phyloP scores from a whole-genome alignment of 345 rosid genomes.

The Eucalyptus globulus region DNA sequence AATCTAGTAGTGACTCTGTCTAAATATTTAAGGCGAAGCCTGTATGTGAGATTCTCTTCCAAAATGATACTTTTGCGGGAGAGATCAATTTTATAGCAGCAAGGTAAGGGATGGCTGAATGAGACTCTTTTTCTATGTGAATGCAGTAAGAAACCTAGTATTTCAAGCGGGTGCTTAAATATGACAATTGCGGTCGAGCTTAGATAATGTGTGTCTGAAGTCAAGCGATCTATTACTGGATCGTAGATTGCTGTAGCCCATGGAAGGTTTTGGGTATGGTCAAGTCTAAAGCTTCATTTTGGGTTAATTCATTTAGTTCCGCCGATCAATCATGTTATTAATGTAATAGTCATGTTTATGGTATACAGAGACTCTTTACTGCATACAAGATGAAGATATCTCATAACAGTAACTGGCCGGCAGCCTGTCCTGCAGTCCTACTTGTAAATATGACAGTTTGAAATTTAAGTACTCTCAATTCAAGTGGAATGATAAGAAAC shows the following conservation, averaged over 20 bases:
- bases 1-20: not conserved
- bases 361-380: not conserved
- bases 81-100: not conserved
- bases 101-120: not conserved
- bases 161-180: not conserved
- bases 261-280: not conserved
- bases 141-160: not conserved
- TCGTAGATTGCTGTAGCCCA: not conserved
- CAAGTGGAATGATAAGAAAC: not conserved
- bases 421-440: not conserved
- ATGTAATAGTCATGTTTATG: not conserved
- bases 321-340: not conserved
- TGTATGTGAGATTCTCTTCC: not conserved
- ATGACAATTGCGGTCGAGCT: not conserved
- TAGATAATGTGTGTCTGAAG: not conserved
- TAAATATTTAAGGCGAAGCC: not conserved
- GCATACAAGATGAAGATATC: not conserved
- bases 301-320: not conserved
- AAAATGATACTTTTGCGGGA: not conserved
- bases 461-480: not conserved
- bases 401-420: not conserved
- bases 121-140: not conserved
- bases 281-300: not conserved
- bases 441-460: not conserved
- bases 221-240: not conserved